Percentiles rank a stretch among this genome's conserved stretches.
Conservation (phyloP, 2,329 filamentous ascomycete genomes). For the Tolypocladium sp. region DNA sequence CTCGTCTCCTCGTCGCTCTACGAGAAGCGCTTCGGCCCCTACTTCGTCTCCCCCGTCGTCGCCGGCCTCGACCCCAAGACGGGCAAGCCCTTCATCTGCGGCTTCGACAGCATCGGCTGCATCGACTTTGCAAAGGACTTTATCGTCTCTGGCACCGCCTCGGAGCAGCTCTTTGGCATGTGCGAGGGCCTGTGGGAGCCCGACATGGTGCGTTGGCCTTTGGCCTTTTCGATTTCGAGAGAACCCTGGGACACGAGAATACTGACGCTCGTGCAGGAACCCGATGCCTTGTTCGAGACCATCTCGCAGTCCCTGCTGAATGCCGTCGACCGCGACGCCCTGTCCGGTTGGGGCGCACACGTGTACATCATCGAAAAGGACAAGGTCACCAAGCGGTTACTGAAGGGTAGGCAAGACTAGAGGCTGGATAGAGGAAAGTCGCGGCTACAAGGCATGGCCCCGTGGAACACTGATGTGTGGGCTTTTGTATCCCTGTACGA, state of each 20-base stretch:
- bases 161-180: conserved; percentile 96
- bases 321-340: conserved; percentile 89
- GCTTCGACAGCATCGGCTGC: conserved; percentile 97
- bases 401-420: conserved; percentile 95
- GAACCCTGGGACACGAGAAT: no score
- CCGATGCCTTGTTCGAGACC: conserved; percentile 96
- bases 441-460: conserved; percentile 8
- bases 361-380: conserved; percentile 99
- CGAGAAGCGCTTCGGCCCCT: conserved; percentile 92
- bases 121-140: conserved; percentile 99
- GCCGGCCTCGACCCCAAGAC: conserved; percentile 92
- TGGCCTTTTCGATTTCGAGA: no score
- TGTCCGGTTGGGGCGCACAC: conserved; percentile 96
- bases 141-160: conserved; percentile 92
- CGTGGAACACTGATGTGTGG: neutral
- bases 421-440: conserved; percentile 1
- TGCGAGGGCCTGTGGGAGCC: conserved; percentile 98
- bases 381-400: conserved; percentile 97
- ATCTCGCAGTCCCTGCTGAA: conserved; percentile 93
- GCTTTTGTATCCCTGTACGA: conserved; percentile 6
- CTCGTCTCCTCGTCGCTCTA: conserved; percentile 86
- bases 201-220: conserved; percentile 63
- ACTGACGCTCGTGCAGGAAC: conserved; percentile 42
- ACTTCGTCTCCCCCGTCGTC: conserved; percentile 90
- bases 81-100: conserved; percentile 94